phyloP scores from a whole-genome alignment of 495 filamentous ascomycete species.

The Neurospora hispaniola region DNA sequence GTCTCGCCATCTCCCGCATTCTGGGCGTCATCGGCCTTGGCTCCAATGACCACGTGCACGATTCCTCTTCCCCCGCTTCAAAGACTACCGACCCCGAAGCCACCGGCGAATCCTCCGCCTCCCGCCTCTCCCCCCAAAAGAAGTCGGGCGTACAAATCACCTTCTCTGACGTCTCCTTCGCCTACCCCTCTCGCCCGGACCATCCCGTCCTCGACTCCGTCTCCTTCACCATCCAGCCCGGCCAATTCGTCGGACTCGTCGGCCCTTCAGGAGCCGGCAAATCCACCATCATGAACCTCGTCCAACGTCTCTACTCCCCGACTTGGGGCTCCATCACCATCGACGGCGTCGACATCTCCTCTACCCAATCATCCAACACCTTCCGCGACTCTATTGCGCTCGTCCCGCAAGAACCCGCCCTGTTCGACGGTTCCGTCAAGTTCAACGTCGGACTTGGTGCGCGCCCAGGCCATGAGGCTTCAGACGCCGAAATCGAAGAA shows the following conservation, averaged over 20 bases:
- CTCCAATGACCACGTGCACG: background rate
- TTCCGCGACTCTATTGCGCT: slow-evolving; percentile 46
- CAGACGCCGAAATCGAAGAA: slow-evolving; percentile 40
- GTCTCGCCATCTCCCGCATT: slow-evolving; percentile 10
- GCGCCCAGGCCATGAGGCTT: slow-evolving; percentile 27
- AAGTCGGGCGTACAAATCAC: slow-evolving; percentile 40
- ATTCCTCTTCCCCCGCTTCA: background rate
- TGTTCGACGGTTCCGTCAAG: slow-evolving; percentile 40
- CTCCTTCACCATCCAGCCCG: slow-evolving; percentile 47
- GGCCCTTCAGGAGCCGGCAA: slow-evolving; percentile 65
- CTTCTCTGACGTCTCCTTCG: slow-evolving; percentile 45
- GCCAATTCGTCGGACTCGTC: slow-evolving; percentile 56
- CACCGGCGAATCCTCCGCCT: slow-evolving; percentile 46
- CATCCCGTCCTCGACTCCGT: slow-evolving; percentile 37
- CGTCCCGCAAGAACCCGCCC: slow-evolving; percentile 51
- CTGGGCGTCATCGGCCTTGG: slow-evolving; percentile 6
- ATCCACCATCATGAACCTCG: slow-evolving; percentile 52
- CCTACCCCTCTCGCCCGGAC: slow-evolving; percentile 46
- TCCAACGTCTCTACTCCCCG: slow-evolving; percentile 53
- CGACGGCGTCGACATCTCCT: slow-evolving; percentile 36
- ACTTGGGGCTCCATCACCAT: slow-evolving; percentile 41
- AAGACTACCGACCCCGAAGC: slow-evolving; percentile 3
- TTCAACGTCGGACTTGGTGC: slow-evolving; percentile 48
- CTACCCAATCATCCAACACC: slow-evolving; percentile 14
- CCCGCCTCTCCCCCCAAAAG: slow-evolving; percentile 24